Evolutionary conservation across 164 flowering plant genomes (phyloP), one percentile per base, ranked within the genome.

Genomic region (Dillenia turbinata): DNA sequence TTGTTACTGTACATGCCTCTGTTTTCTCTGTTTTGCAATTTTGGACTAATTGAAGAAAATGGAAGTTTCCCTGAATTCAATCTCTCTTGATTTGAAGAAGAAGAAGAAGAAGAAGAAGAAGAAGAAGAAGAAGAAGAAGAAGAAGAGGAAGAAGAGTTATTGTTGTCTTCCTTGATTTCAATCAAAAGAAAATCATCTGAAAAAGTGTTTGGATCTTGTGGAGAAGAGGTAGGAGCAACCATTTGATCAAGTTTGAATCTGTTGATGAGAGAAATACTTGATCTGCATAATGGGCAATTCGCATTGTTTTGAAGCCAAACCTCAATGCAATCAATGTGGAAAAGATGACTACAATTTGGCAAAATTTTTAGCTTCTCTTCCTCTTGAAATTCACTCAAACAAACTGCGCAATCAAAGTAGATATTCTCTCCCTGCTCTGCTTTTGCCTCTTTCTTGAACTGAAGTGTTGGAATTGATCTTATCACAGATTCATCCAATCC

Each of bases 311-410:
- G 98, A 15, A 94, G 91, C 98, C 98, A 94, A 13, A 85, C 79
- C 56, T 94, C 98, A 44, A 94, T 87, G 70, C 98, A 94, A 49
- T 94, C 98, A 3, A 90, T 84, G 59, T 94, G 98, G 54, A 94
- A 94, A 2, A 77, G 79, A 59, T 94, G 98, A 51, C 65, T 53
- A 59, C 98, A 94, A 19, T 80, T 79, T 24, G 98, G 97, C 13
- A 94, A 80, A 8, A 73, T 64, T 55, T 91, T 72, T 5, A 94
- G 80, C 73, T 76, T 90, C 81, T 94, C 98, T 4, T 78, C 83
- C 50, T 88, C 92, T 49, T 76, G 80, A 64, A 88, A 93, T 71
- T 93, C 97, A 52, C 68, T 81, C 70, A 94, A 71, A 69, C 98
- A 94, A 60, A 94, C 97, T 0, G 92, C 88, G 55, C 98, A 94